Base-by-base conservation (phyloP, 1,139 yeast genomes). In the Taphrina pruni region DNA sequence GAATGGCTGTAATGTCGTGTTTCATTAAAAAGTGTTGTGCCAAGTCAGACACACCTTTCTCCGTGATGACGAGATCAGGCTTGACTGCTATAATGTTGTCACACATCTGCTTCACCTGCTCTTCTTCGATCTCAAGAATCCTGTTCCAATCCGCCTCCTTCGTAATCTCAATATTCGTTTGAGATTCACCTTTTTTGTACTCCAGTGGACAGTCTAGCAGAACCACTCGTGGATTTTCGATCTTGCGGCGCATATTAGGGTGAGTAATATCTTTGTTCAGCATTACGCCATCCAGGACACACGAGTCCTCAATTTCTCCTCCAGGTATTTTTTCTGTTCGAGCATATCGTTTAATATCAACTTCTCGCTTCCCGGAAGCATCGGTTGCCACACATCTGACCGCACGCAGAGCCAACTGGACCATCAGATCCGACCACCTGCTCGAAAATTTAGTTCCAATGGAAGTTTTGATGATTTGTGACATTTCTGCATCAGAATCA, bases 131-230 rank as follows among this genome's bases (percentile, higher is more conserved):
- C 81, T 94, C 94, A 76, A 95, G 83, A 73, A 93, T 87, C 80
- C 98, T 87, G 79, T 89, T 89, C 98, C 99, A 95, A 81, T 95
- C 99, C 72, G 88, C 91, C 79, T 94, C 98, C 77, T 91, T 91
- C 66, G 97, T 89, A 79, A 95, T 93, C 82, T 95, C 99, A 75
- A 95, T 92, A 80, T 94, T 94, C 70, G 99, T 94, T 79, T 95
- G 99, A 1, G 97, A 92, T 81, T 95, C 99, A 72, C 99, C 99
- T 84, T 95, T 95, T 81, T 95, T 95, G 81, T 95, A 95, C 80
- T 95, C 99, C 76, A 95, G 83, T 21, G 99, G 98, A 79, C 98
- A 93, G 80, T 95, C 99, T 75, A 95, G 84, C 73, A 95, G 84
- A 52, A 95, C 85, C 69, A 95, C 86, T 73, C 95, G 85, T 65